These are phyloP conservation scores for Linnemannia zychae DNA, from an alignment of 192 early-diverging fungal genomes.

Conservation along the genomic window DNA sequence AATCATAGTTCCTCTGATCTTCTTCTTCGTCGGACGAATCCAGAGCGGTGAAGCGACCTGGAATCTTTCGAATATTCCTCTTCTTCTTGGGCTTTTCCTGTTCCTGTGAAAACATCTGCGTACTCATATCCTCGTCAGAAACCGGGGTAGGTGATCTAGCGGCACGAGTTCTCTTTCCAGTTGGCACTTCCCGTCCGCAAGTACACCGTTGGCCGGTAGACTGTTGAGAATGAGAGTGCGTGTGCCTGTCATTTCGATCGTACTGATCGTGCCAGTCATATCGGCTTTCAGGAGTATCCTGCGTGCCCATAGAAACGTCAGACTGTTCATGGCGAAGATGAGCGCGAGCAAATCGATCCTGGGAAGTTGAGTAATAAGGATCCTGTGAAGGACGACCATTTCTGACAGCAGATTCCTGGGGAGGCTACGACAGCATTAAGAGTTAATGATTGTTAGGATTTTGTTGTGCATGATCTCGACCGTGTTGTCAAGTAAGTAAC, in stretches of 20 bases:
- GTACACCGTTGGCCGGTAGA: neutral
- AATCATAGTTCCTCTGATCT: neutral
- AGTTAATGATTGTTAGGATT: neutral
- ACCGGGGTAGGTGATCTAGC: neutral
- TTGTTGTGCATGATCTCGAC: neutral
- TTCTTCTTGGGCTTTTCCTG: slow-evolving; percentile 16
- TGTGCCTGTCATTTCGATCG: neutral
- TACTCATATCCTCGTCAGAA: neutral
- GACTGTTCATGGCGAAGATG: neutral
- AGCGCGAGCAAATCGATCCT: neutral
- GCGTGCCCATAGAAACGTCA: neutral
- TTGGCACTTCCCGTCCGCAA: neutral
- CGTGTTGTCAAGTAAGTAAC: too few relatives aligned
- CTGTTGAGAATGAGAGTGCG: neutral
- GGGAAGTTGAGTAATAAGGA: neutral
- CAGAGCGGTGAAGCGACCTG: slow-evolving; percentile 47
- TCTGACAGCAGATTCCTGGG: neutral
- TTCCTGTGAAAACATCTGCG: neutral
- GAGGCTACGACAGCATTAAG: neutral
- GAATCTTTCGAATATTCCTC: slow-evolving; percentile 16
- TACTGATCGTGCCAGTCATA: neutral
- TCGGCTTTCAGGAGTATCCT: neutral
- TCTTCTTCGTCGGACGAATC: slow-evolving; percentile 49
- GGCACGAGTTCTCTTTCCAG: neutral
- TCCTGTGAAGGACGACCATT: neutral